Evolutionary conservation across 352 stramenopile genomes (phyloP).

Genomic region (Globisporangium rhizosaccharum): DNA sequence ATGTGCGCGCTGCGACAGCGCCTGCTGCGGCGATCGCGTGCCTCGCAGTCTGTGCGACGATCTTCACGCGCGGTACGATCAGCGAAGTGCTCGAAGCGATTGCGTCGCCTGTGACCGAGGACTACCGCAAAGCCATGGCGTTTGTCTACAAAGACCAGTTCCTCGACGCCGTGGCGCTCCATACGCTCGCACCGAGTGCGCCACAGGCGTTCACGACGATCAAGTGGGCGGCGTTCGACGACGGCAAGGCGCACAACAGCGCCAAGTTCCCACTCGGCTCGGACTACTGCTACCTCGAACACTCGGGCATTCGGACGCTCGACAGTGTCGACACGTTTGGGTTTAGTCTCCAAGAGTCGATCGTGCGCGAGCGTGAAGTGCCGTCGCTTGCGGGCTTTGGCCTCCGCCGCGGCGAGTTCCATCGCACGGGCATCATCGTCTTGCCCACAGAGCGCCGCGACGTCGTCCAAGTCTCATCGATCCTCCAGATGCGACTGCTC

Average conservation of each 20-base stretch:
- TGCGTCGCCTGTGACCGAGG: conserved; percentile 52
- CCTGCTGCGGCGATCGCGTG: conserved; percentile 25
- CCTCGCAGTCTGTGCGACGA: conserved; percentile 55
- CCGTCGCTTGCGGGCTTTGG: conserved; percentile 50
- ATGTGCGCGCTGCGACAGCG: conserved; percentile 13
- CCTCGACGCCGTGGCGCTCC: conserved; percentile 52
- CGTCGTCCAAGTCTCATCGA: conserved; percentile 58
- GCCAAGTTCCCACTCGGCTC: conserved; percentile 27
- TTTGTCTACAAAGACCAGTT: conserved; percentile 58
- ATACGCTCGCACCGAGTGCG: conserved; percentile 36
- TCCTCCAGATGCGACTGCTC: conserved; percentile 49
- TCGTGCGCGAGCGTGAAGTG: conserved; percentile 54
- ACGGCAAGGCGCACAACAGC: conserved; percentile 23
- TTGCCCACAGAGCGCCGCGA: conserved; percentile 49
- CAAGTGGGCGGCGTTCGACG: conserved; percentile 74
- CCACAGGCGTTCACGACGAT: conserved; percentile 54
- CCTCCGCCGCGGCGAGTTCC: conserved; percentile 44
- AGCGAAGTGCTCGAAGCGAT: conserved; percentile 63
- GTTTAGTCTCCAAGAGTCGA: conserved; percentile 67
- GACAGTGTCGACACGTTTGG: conserved; percentile 22
- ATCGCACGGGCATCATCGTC: conserved; percentile 60
- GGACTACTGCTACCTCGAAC: conserved; percentile 81
- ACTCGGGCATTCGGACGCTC: conserved; percentile 43
- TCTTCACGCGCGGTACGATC: conserved; percentile 47
- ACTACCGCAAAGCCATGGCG: conserved; percentile 61